These are phyloP conservation scores for Aegilops tauschii DNA, from an alignment of 176 grass and related monocot genomes.

Conservation along the genomic window DNA sequence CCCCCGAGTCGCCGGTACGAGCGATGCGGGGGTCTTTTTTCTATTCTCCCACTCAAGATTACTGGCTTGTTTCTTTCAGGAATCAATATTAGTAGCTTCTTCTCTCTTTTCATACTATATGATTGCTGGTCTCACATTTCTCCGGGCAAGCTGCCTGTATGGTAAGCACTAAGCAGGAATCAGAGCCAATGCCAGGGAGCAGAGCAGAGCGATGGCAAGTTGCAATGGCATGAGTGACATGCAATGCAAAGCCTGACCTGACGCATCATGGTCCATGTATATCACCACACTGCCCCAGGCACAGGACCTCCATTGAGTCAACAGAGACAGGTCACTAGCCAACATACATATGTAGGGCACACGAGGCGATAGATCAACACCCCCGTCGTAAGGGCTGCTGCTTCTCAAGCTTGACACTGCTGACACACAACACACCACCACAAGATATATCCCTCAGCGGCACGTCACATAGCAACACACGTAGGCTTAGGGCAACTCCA, in stretches of 20 bases:
- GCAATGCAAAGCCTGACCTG: conserved; percentile 9
- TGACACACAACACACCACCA: neutral
- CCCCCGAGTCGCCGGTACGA: no score
- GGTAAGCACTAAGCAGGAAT: neutral
- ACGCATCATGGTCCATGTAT: conserved; percentile 12
- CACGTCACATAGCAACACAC: no score
- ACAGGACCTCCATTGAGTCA: conserved; percentile 11
- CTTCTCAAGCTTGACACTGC: neutral
- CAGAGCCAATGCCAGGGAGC: neutral
- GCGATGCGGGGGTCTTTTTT: no score
- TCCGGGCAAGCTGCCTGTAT: neutral
- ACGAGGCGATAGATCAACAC: neutral
- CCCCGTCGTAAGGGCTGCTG: neutral
- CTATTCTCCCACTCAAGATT: no score
- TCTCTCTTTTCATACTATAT: neutral
- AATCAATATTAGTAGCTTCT: neutral
- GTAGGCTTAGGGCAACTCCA: no score
- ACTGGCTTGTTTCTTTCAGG: no score
- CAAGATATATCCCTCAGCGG: neutral
- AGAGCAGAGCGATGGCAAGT: neutral
- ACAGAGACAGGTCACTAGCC: neutral
- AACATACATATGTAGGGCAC: neutral
- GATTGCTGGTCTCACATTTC: neutral
- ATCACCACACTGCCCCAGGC: neutral
- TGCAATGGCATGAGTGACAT: neutral